phyloP scores from a whole-genome alignment of 106 monocot species.

The Phalaenopsis aphrodite region DNA sequence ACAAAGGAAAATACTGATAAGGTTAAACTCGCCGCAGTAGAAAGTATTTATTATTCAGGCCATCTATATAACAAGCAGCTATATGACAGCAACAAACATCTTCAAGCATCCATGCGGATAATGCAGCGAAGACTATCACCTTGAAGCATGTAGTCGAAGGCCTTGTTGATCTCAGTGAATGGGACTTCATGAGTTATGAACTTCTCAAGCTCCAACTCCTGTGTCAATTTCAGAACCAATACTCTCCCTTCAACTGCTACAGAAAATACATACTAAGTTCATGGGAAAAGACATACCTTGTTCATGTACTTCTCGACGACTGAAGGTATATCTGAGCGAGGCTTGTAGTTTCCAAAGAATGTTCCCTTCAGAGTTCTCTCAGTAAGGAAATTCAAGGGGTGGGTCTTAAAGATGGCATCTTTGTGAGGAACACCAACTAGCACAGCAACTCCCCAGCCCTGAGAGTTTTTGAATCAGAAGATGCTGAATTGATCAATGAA shows the following conservation, averaged over 20 bases:
- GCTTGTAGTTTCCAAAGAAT: constrained; percentile 90
- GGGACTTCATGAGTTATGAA: constrained; percentile 54
- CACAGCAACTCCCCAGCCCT: constrained; percentile 92
- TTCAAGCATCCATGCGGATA: constrained; percentile 36
- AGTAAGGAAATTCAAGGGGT: constrained; percentile 57
- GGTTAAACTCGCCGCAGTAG: no score
- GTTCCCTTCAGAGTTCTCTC: constrained; percentile 85
- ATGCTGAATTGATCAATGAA: neutral
- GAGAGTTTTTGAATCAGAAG: neutral
- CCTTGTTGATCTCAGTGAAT: constrained; percentile 53
- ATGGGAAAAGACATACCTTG: constrained; percentile 17
- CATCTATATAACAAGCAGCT: neutral
- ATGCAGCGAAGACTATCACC: constrained; percentile 44
- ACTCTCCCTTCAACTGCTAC: neutral
- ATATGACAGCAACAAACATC: neutral
- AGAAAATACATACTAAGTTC: neutral
- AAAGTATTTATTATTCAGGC: neutral
- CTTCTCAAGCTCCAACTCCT: constrained; percentile 55
- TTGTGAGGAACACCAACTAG: constrained; percentile 77
- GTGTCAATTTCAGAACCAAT: constrained; percentile 2
- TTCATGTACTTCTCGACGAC: constrained; percentile 74
- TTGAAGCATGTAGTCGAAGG: constrained; percentile 44
- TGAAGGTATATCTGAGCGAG: constrained; percentile 54
- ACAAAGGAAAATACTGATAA: no score
- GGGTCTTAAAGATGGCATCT: constrained; percentile 66